Percentiles rank a stretch among this genome's conserved stretches.
Conservation (phyloP, 129 eudicot genomes). For the Chrysanthemum makinoi region DNA sequence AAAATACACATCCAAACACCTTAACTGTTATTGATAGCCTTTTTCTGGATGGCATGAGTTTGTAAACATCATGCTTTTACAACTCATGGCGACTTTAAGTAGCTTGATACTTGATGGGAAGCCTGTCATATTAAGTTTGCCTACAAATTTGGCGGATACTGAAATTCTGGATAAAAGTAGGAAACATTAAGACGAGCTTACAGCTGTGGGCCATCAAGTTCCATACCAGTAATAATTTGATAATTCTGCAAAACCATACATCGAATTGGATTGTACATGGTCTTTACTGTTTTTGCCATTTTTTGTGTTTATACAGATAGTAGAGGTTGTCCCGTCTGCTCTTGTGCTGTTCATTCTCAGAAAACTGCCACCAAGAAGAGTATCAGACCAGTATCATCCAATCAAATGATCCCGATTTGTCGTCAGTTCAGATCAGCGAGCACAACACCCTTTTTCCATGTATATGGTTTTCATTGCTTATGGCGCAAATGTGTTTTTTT, state of each 20-base stretch:
- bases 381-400: constrained; percentile 68
- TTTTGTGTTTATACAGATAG: constrained; percentile 40
- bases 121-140: background rate
- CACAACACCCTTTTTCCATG: constrained; percentile 14
- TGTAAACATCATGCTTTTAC: background rate
- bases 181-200: background rate
- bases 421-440: constrained; percentile 1
- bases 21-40: background rate
- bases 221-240: background rate
- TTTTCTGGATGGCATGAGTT: background rate
- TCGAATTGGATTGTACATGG: no score
- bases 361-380: constrained; percentile 68
- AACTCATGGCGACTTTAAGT: background rate
- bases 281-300: background rate
- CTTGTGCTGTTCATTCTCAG: constrained; percentile 82
- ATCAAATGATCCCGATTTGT: constrained; percentile 33
- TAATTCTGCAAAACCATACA: background rate
- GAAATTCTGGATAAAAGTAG: background rate
- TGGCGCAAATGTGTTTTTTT: constrained; percentile 21
- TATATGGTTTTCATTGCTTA: constrained; percentile 18
- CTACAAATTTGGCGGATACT: background rate
- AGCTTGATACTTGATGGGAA: background rate
- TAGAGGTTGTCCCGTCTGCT: constrained; percentile 79
- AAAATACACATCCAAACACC: no score
- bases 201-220: background rate